Conservation (phyloP, 768 basidiomycete species). For the Paxillus ammoniavirescens region DNA sequence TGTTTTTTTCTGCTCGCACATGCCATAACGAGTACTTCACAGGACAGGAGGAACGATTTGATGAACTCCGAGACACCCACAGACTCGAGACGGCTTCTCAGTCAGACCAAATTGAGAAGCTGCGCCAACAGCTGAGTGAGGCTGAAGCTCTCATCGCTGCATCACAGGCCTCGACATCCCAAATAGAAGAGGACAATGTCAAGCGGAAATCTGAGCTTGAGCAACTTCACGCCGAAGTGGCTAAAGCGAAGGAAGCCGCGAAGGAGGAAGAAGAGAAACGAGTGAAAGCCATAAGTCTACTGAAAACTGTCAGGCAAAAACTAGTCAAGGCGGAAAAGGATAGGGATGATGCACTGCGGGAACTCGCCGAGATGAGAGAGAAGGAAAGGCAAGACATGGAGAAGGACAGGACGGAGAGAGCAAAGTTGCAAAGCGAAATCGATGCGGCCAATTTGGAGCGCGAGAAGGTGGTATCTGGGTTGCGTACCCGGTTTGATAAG, state of each 20-base stretch:
- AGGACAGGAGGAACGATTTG: conserved; percentile 85
- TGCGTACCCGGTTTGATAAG: conserved; percentile 70
- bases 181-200: conserved; percentile 47
- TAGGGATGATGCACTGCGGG: conserved; percentile 72
- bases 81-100: conserved; percentile 78
- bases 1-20: not conserved
- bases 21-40: conserved; percentile 7
- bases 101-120: conserved; percentile 65
- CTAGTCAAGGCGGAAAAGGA: conserved; percentile 97
- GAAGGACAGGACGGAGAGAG: conserved; percentile 44
- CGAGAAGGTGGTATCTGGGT: conserved; percentile 56
- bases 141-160: conserved; percentile 68
- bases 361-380: conserved; percentile 49
- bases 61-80: conserved; percentile 85
- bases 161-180: conserved; percentile 45
- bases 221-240: conserved; percentile 61
- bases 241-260: conserved; percentile 54
- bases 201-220: conserved; percentile 56
- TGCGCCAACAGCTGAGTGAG: conserved; percentile 67
- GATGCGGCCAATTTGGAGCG: conserved; percentile 59
- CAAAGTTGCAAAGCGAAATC: conserved; percentile 60
- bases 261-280: conserved; percentile 99
- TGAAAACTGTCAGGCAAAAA: conserved; percentile 96
- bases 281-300: conserved; percentile 84
- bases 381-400: conserved; percentile 51